Conservation (phyloP, 768 basidiomycete species). For the Leccinum ochraceum region DNA sequence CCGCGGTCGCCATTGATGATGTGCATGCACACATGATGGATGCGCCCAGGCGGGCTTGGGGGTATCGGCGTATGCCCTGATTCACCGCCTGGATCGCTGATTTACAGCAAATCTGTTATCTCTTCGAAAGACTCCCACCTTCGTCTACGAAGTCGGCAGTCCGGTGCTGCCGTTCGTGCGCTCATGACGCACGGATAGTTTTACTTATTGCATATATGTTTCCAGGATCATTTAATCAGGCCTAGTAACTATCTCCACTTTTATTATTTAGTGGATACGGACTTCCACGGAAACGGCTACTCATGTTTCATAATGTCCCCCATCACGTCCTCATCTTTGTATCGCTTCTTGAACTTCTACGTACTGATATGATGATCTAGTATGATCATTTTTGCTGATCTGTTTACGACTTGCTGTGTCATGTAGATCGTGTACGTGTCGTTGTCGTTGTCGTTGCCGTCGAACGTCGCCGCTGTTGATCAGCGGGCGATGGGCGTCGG, state of each 20-base stretch:
- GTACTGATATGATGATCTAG: background rate
- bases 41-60: background rate
- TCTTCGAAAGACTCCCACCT: background rate
- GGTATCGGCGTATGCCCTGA: background rate
- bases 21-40: background rate
- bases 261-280: conserved; percentile 4
- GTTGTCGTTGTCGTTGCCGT: background rate
- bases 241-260: background rate
- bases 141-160: background rate
- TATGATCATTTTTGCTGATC: background rate
- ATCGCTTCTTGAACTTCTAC: background rate
- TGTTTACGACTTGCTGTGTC: conserved; percentile 1
- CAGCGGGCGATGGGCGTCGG: background rate
- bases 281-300: conserved; percentile 4
- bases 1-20: background rate
- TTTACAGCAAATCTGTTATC: conserved; percentile 7
- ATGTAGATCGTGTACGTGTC: background rate
- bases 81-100: background rate
- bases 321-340: background rate
- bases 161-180: conserved; percentile 15
- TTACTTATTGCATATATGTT: conserved; percentile 13
- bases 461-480: background rate
- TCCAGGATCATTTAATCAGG: conserved; percentile 5
- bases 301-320: background rate
- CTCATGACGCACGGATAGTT: background rate